Conservation (phyloP, 495 filamentous ascomycete genomes). For the Annulohypoxylon moriforme region DNA sequence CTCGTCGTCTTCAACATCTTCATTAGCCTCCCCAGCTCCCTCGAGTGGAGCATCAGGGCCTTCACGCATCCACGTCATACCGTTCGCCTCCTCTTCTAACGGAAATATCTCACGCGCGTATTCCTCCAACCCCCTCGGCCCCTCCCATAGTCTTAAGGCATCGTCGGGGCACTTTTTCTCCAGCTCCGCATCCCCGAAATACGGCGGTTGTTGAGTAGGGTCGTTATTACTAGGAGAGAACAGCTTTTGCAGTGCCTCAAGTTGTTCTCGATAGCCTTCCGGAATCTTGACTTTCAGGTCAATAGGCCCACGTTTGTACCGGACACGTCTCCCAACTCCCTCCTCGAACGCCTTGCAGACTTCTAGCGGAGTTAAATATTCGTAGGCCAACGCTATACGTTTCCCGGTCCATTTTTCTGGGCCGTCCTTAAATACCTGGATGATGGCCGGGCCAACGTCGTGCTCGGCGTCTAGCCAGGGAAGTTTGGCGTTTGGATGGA, state of each 20-base stretch:
- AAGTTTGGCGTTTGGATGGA: constrained; percentile 85
- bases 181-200: constrained; percentile 64
- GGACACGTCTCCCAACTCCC: constrained; percentile 80
- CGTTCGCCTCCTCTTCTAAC: constrained; percentile 92
- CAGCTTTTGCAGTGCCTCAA: constrained; percentile 76
- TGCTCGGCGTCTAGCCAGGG: constrained; percentile 99
- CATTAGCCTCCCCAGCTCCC: constrained; percentile 41
- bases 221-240: constrained; percentile 69
- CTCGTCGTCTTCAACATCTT: constrained; percentile 46
- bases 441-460: constrained; percentile 91
- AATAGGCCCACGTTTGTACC: constrained; percentile 80
- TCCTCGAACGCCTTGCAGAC: constrained; percentile 81
- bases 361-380: constrained; percentile 84
- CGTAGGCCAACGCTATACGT: constrained; percentile 94
- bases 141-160: constrained; percentile 87
- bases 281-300: constrained; percentile 89
- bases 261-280: constrained; percentile 87
- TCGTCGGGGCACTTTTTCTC: constrained; percentile 73
- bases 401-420: constrained; percentile 86
- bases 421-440: constrained; percentile 97
- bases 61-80: constrained; percentile 85
- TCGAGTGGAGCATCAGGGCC: constrained; percentile 48
- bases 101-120: constrained; percentile 96
- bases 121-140: constrained; percentile 90
- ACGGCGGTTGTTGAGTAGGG: constrained; percentile 61